These are phyloP conservation scores for Gossypium schwendimanii DNA, from an alignment of 441 rosid genomes.

Conservation along the genomic window DNA sequence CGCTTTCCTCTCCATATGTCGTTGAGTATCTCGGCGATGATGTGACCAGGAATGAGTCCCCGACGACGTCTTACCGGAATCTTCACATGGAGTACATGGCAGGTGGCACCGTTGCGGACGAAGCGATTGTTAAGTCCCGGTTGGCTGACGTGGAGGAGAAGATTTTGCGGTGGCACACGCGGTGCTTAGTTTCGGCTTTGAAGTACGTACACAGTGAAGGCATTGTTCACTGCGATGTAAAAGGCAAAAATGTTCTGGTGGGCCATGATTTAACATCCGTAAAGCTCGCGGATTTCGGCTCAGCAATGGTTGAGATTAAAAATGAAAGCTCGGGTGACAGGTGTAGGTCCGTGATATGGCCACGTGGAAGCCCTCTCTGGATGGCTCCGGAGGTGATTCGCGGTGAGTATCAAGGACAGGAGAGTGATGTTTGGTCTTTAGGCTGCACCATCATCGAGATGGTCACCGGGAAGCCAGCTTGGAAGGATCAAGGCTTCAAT, in stretches of 20 bases:
- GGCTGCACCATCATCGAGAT: conserved; percentile 75
- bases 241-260: conserved; percentile 52
- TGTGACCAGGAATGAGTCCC: conserved; percentile 13
- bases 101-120: conserved; percentile 42
- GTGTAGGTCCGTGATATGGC: conserved; percentile 9
- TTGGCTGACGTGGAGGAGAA: conserved; percentile 33
- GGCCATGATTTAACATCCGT: conserved; percentile 20
- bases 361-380: conserved; percentile 81
- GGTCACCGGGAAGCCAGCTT: conserved; percentile 58
- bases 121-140: conserved; percentile 11
- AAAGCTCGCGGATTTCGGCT: conserved; percentile 76
- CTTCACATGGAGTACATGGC: conserved; percentile 36
- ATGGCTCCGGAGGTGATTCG: conserved; percentile 87
- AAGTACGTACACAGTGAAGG: conserved; percentile 43
- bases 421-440: conserved; percentile 75
- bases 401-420: conserved; percentile 59
- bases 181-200: conserved; percentile 55
- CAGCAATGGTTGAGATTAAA: conserved; percentile 23
- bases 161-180: conserved; percentile 31
- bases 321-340: neutral
- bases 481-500: conserved; percentile 47
- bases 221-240: conserved; percentile 67
- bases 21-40: conserved; percentile 39
- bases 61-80: conserved; percentile 20
- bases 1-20: conserved; percentile 37